Evolutionary conservation across 352 stramenopile genomes (phyloP).

Genomic region (Pythium aristosporum): DNA sequence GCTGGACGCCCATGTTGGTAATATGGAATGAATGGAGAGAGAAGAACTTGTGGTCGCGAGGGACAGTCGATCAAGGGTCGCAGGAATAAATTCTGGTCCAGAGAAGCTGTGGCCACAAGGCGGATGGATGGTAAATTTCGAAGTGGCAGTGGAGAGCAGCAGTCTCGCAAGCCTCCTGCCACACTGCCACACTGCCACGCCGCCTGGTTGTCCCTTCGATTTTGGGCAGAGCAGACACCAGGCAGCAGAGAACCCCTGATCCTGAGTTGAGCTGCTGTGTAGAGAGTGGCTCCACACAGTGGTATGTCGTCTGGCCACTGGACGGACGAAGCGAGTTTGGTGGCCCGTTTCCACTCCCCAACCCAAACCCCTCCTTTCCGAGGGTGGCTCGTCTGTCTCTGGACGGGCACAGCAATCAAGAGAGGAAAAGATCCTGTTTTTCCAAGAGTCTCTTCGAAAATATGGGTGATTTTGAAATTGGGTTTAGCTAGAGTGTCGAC

Average conservation of each 20-base stretch:
- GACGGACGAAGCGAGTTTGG: background rate
- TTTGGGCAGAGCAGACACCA: background rate
- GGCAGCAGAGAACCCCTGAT: background rate
- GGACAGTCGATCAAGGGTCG: background rate
- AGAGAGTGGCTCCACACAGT: background rate
- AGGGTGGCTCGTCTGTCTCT: background rate
- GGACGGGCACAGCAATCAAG: background rate
- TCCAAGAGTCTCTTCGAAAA: background rate
- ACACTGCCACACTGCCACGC: background rate
- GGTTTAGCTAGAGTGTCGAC: background rate
- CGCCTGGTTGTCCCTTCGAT: constrained; percentile 23
- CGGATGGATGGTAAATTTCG: constrained; percentile 18
- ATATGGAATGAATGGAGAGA: background rate
- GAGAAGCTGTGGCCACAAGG: background rate
- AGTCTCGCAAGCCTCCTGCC: background rate
- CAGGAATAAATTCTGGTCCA: background rate
- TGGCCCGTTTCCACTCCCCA: background rate
- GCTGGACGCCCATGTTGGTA: constrained; percentile 24
- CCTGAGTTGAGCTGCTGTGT: constrained; percentile 5
- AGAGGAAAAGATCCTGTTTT: background rate
- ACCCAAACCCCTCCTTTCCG: background rate
- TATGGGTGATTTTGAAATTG: too few relatives aligned
- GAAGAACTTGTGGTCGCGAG: background rate
- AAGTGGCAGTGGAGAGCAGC: constrained; percentile 11
- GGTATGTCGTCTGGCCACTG: constrained; percentile 1